Percentiles rank a stretch among this genome's conserved stretches.
Evolutionary conservation across 306 rosid species (phyloP).

Genomic region (Gastrolobium villosum): DNA sequence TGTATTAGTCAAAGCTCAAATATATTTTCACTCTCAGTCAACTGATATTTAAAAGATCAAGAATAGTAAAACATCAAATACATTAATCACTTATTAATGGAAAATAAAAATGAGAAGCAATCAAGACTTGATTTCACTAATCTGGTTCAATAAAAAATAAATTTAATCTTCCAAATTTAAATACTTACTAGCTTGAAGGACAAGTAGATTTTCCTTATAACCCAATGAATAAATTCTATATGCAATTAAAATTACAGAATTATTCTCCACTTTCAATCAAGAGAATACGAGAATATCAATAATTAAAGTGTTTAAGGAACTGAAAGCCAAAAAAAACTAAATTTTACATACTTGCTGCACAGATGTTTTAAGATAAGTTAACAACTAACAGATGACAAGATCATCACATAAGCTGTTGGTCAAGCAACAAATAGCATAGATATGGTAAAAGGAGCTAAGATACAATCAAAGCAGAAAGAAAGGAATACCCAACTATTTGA

Average conservation of each 20-base stretch:
- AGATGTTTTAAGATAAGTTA: background rate
- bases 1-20: constrained; percentile 18
- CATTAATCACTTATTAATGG: constrained; percentile 13
- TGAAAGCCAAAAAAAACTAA: constrained; percentile 7
- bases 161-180: constrained; percentile 20
- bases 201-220: background rate
- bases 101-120: constrained; percentile 7
- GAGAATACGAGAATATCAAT: constrained; percentile 27
- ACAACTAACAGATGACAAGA: constrained; percentile 8
- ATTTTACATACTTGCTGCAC: background rate
- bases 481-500: constrained; percentile 15
- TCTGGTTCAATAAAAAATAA: constrained; percentile 22
- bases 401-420: background rate
- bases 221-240: background rate
- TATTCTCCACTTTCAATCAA: constrained; percentile 21
- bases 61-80: constrained; percentile 9
- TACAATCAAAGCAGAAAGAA: background rate
- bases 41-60: constrained; percentile 7
- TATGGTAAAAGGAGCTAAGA: background rate
- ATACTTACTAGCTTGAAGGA: background rate
- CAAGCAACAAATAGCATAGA: background rate
- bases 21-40: constrained; percentile 29
- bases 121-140: constrained; percentile 27
- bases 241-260: constrained; percentile 27
- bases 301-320: background rate